These are phyloP conservation scores for Camelina neglecta DNA, from an alignment of 345 rosid genomes.

Conservation along the genomic window DNA sequence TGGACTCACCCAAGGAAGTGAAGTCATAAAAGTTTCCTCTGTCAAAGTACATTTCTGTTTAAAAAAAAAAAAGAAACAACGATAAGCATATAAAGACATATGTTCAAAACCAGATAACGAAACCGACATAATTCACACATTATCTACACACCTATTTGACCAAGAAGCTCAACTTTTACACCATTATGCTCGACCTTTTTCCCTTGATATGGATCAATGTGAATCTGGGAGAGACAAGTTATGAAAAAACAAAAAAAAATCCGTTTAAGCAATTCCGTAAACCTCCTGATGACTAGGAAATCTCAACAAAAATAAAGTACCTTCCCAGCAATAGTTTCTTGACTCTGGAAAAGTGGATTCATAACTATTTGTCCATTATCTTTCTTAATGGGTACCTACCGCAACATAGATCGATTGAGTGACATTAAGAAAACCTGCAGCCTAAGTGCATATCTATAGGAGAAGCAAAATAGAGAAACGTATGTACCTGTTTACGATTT, in stretches of 20 bases:
- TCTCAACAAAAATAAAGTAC: constrained; percentile 45
- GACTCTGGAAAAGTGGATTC: constrained; percentile 90
- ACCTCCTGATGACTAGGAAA: neutral
- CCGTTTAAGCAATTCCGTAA: constrained; percentile 5
- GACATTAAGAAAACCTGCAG: neutral
- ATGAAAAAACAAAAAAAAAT: neutral
- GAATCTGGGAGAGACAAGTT: constrained; percentile 51
- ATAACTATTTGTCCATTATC: constrained; percentile 86
- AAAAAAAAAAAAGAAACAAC: constrained; percentile 7
- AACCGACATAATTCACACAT: neutral
- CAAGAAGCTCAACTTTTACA: constrained; percentile 93
- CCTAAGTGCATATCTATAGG: neutral
- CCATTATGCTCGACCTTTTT: constrained; percentile 96
- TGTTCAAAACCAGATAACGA: neutral
- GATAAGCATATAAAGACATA: neutral
- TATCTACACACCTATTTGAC: constrained; percentile 77
- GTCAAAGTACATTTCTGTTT: constrained; percentile 92
- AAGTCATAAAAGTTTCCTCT: constrained; percentile 95
- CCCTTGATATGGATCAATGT: constrained; percentile 87
- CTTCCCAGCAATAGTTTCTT: constrained; percentile 93
- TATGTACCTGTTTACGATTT: constrained; percentile 76
- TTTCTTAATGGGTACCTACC: constrained; percentile 87
- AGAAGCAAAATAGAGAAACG: neutral
- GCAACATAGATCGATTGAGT: constrained; percentile 6
- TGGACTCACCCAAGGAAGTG: constrained; percentile 88